These are phyloP conservation scores for Hemileccinum rubropunctum DNA, from an alignment of 768 basidiomycete species.

Conservation along the genomic window DNA sequence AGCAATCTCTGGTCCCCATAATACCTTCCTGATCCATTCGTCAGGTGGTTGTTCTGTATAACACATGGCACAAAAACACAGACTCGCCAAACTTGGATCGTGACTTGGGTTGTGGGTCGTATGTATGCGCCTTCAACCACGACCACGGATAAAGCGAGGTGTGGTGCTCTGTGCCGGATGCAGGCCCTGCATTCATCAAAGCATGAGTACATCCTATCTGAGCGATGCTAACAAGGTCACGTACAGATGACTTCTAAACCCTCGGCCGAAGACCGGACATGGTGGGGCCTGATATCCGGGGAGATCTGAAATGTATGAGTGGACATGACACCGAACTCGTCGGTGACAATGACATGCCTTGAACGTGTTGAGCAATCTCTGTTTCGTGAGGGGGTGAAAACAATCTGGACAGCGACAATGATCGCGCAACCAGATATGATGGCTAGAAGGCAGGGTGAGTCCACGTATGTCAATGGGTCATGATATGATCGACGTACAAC, in stretches of 20 bases:
- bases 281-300: slow-evolving; percentile 60
- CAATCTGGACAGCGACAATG: slow-evolving; percentile 88
- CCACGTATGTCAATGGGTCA: neutral
- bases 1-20: slow-evolving; percentile 81
- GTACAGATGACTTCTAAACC: slow-evolving; percentile 77
- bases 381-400: slow-evolving; percentile 86
- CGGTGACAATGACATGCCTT: slow-evolving; percentile 45
- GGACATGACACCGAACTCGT: neutral
- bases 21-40: slow-evolving; percentile 46
- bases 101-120: slow-evolving; percentile 60
- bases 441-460: slow-evolving; percentile 47
- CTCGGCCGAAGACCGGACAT: slow-evolving; percentile 51
- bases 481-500: slow-evolving; percentile 53
- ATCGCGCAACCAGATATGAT: slow-evolving; percentile 89
- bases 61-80: slow-evolving; percentile 19
- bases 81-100: slow-evolving; percentile 39
- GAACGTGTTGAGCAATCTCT: slow-evolving; percentile 84
- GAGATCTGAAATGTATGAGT: slow-evolving; percentile 58
- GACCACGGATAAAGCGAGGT: slow-evolving; percentile 85
- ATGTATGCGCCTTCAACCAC: slow-evolving; percentile 77
- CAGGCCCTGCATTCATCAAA: slow-evolving; percentile 20
- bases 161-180: slow-evolving; percentile 47
- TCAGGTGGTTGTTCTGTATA: neutral
- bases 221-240: slow-evolving; percentile 22
- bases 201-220: neutral